Evolutionary conservation across 2,329 filamentous ascomycete genomes (phyloP).

Genomic region (Xylariales sp.): DNA sequence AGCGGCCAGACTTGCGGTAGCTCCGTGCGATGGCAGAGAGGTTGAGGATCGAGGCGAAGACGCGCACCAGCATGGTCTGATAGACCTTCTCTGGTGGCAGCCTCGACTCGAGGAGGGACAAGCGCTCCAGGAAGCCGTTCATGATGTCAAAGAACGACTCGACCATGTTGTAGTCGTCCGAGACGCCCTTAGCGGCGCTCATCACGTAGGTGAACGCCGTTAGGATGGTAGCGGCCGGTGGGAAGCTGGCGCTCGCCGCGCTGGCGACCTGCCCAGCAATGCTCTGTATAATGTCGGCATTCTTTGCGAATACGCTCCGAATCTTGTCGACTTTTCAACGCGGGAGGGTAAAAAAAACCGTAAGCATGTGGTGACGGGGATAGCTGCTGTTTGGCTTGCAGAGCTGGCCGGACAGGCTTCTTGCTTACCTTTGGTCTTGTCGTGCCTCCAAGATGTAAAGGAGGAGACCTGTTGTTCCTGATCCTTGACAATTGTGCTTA

Average conservation of each 20-base stretch:
- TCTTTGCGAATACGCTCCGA: background rate
- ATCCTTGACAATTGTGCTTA: conserved; percentile 1
- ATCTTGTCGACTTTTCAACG: conserved; percentile 1
- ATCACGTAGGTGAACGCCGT: conserved; percentile 6
- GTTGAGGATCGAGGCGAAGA: conserved; percentile 10
- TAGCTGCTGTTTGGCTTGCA: no score
- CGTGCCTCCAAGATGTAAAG: background rate
- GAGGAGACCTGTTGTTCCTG: background rate
- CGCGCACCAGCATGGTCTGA: conserved; percentile 6
- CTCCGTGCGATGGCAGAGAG: conserved; percentile 8
- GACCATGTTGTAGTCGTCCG: conserved; percentile 7
- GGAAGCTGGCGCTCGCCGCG: conserved; percentile 4
- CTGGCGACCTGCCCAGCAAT: conserved; percentile 1
- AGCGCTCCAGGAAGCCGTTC: conserved; percentile 9
- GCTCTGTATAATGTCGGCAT: background rate
- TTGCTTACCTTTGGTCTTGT: background rate
- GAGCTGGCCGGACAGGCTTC: no score
- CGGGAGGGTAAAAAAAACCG: no score
- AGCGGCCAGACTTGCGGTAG: conserved; percentile 6
- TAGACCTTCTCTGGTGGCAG: conserved; percentile 6
- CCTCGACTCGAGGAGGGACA: conserved; percentile 7
- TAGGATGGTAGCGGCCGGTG: background rate
- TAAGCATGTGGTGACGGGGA: no score
- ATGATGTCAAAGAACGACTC: conserved; percentile 9
- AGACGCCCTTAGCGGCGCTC: conserved; percentile 5